phyloP scores from a whole-genome alignment of 331 rosid species.

The Acacia concinna region DNA sequence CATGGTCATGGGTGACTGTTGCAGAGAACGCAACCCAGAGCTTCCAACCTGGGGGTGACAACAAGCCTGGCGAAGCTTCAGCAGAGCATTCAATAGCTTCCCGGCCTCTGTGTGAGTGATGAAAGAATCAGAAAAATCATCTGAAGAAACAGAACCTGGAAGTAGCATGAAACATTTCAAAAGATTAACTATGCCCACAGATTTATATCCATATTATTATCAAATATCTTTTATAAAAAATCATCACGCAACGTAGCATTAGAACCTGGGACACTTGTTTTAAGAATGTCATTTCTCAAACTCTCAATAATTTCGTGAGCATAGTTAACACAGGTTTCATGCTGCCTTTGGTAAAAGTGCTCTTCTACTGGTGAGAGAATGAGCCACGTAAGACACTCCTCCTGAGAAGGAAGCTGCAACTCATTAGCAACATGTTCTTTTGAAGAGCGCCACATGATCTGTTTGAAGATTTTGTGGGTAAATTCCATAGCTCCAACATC shows the following conservation, averaged over 20 bases:
- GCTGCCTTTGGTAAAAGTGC: conserved; percentile 96
- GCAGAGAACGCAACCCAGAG: conserved; percentile 92
- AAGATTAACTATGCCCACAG: conserved; percentile 27
- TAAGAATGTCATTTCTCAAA: conserved; percentile 70
- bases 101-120: conserved; percentile 86
- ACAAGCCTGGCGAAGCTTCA: conserved; percentile 98
- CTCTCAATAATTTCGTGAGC: conserved; percentile 81
- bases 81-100: conserved; percentile 78
- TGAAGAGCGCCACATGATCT: conserved; percentile 95
- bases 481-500: conserved; percentile 81
- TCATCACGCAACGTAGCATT: conserved; percentile 29
- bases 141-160: conserved; percentile 54
- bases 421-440: conserved; percentile 83
- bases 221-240: conserved; percentile 37
- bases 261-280: conserved; percentile 67
- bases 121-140: conserved; percentile 54
- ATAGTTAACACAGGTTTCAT: conserved; percentile 80
- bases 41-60: conserved; percentile 99
- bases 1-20: conserved; percentile 98
- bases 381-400: conserved; percentile 88
- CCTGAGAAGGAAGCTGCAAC: conserved; percentile 93
- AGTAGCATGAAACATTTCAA: conserved; percentile 39
- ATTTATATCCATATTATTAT: conserved; percentile 23
- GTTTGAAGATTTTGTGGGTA: conserved; percentile 73
- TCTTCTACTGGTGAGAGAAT: conserved; percentile 86